Base-by-base conservation (phyloP, 1,284 basidiomycete species). In the Malassezia nana region DNA sequence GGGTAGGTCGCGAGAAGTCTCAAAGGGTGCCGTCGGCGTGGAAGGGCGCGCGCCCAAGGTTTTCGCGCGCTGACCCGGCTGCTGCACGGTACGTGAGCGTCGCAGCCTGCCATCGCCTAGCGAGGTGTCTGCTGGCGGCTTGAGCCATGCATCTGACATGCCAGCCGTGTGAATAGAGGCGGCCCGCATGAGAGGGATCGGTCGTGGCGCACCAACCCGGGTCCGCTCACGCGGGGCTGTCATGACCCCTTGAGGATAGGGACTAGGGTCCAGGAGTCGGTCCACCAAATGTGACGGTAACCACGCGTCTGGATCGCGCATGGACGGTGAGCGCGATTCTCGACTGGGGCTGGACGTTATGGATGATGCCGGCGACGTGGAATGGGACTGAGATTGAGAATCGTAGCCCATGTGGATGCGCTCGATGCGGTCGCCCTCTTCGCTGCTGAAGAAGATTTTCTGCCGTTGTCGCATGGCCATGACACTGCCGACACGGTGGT, bases 401-500 rank as follows among this genome's bases (percentile, higher is more conserved):
- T 42, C 28, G 29, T 22, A 15, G 15, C 35, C 18, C 35, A 38
- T 38, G 35, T 38, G 35, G 28, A 69, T 59, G 43, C 53, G 57
- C 61, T 66, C 45, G 12, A 65, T 56, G 22, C 70, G 64, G 32
- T 69, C 69, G 33, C 65, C 57, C 43, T 73, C 70, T 39, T 73
- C 70, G n/a, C 55, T 62, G 13, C 64, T 55, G 39, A 72, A 73
- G 29, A 73, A 73, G 26, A 55, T 47, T 4, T 57, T 52, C 40
- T 73, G 71, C 31, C 70, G 60, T 28, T 70, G 62, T 15, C 71
- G 57, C 57, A 73, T 67, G 41, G 71, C 70, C 24, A 73, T 59
- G 28, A 70, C 60, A 46, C 62, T 64, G 38, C 56, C 41, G 2
- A 66, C 66, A 29, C 64, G 64, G 41, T 61, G 54, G 50, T 64